Base-by-base conservation (phyloP, 2,329 filamentous ascomycete genomes). In the Fusarium protoensiforme region DNA sequence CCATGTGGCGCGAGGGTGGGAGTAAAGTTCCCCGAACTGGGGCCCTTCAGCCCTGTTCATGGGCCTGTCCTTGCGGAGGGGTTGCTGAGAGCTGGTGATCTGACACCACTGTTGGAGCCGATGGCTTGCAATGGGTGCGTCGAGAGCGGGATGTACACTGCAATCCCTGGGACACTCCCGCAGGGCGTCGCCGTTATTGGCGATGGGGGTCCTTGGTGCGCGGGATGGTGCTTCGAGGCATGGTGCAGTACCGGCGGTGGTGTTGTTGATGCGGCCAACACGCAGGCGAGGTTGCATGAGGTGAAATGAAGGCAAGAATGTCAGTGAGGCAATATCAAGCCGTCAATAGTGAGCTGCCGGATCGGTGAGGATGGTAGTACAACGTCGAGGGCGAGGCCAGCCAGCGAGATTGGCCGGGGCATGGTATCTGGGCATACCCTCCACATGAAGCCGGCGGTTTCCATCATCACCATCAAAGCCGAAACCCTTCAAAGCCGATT, bases 41-140 rank as follows among this genome's bases (percentile, higher is more conserved):
- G 43, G 31, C 59, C 29, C 24, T 4, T 61, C 59, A 61, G 59
- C 59, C 59, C 59, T 53, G 59, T 53, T 61, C 43, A 38, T 39
- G 33, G 59, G 43, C 59, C 41, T 53, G 22, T 61, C 59, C 59
- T 24, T 53, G 59, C 7, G 43, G 59, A 61, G 43, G 54, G 33
- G 43, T 31, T 53, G 33, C 59, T 35, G 43, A 35, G 58, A 53
- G 33, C 29, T 61, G 41, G 43, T 38, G 59, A 61, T 39, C 22
- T 53, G 59, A 53, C 43, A 31, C 43, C 33, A 61, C 22, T 38
- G 33, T 24, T 53, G 31, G 31, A 53, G 43, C 43, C 13, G 43
- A 11, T 31, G 59, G 58, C 58, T 59, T 59, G 36, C 20, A 20
- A 61, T 60, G 57, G 38, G 27, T 46, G 29, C 27, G 35, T 48